These are phyloP conservation scores for Aspergillus avenaceus DNA, from an alignment of 495 filamentous ascomycete genomes.

Conservation along the genomic window DNA sequence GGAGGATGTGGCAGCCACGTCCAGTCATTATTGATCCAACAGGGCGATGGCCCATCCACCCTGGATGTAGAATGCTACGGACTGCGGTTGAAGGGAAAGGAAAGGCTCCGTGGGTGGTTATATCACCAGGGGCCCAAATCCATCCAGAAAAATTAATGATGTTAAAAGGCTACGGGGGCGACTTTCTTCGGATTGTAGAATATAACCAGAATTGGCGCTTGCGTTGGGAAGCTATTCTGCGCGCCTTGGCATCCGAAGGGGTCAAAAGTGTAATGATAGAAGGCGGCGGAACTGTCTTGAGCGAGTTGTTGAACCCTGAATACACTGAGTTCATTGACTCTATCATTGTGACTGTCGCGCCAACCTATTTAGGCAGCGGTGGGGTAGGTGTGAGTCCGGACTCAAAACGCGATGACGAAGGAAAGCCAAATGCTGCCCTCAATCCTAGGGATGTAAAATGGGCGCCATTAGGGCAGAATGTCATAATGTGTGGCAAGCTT, in stretches of 20 bases:
- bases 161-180: constrained; percentile 47
- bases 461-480: constrained; percentile 68
- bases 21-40: constrained; percentile 77
- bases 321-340: constrained; percentile 63
- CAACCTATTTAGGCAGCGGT: constrained; percentile 74
- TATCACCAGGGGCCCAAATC: constrained; percentile 46
- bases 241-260: constrained; percentile 51
- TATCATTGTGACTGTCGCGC: constrained; percentile 80
- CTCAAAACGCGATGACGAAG: constrained; percentile 43
- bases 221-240: constrained; percentile 61
- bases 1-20: constrained; percentile 61
- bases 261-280: constrained; percentile 84
- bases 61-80: constrained; percentile 57
- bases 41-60: constrained; percentile 60
- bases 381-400: constrained; percentile 69
- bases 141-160: constrained; percentile 41
- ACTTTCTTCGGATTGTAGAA: constrained; percentile 44
- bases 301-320: constrained; percentile 60
- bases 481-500: constrained; percentile 70
- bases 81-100: constrained; percentile 64
- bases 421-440: constrained; percentile 49
- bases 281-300: constrained; percentile 75
- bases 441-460: constrained; percentile 66
- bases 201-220: constrained; percentile 48
- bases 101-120: constrained; percentile 67